Evolutionary conservation across 768 basidiomycete species (phyloP), one percentile per base, ranked within the genome.

Genomic region (Kwoniella bestiolae): DNA sequence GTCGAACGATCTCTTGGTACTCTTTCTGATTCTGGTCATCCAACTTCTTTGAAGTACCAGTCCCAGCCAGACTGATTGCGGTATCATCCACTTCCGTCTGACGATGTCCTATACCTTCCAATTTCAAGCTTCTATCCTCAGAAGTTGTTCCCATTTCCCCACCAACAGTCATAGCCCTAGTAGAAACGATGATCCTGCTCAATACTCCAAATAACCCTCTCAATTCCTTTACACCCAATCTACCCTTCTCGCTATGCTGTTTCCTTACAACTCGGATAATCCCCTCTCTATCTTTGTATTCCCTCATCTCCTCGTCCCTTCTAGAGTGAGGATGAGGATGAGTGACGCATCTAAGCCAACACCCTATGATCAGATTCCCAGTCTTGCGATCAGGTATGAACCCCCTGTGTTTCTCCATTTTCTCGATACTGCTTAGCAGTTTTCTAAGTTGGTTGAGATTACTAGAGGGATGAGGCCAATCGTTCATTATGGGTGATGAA

Each of bases 311-410:
- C 35, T 31, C 14, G 18, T 29, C 44, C 34, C 9, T 49, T 49
- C 3, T 28, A 31, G 28, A 23, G 18, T 26, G 21, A 29, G 3
- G 5, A 46, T 31, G 11, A 5, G 53, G 35, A 34, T 35, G 41
- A 34, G 52, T 38, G 21, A 35, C 81, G 86, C 87, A 89, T 18
- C 79, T 77, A 63, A 92, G 77, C 67, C 88, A 81, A 7, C 84
- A 85, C 74, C 87, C 88, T 65, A 90, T 64, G 47, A 91, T 56
- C 51, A 91, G 86, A 72, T 92, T 91, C 60, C 86, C 81, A 4
- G 91, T 91, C 41, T 89, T 82, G 9, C 87, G 84, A 75, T 92
- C 90, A 8, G 88, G 86, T 11, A 74, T 74, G 74, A 91, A 90
- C 6, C 80, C 83, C 38, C 84, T 83, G 47, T 82, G 55, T 38